Conservation (phyloP, 2,329 filamentous ascomycete species). For the Colletotrichum sidae region DNA sequence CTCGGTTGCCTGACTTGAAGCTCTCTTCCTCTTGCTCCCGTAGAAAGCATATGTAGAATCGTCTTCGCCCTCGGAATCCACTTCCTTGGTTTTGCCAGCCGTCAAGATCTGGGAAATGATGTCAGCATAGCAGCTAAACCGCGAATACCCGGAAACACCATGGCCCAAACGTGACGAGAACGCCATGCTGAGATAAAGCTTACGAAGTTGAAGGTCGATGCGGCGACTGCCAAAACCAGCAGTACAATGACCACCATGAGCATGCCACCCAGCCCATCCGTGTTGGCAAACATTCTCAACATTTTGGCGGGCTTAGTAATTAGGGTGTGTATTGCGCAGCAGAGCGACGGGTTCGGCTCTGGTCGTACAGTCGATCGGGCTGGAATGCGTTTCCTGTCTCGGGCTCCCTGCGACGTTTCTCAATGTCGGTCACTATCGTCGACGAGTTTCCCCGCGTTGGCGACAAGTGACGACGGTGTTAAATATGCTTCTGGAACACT, state of each 20-base stretch:
- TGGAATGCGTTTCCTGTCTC: not conserved
- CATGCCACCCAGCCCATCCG: constrained; percentile 22
- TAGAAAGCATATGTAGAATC: constrained; percentile 38
- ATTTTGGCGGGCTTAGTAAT: constrained; percentile 14
- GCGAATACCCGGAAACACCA: constrained; percentile 11
- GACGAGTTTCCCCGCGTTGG: not conserved
- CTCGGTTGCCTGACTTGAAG: constrained; percentile 30
- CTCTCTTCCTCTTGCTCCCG: constrained; percentile 30
- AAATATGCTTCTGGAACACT: constrained; percentile 11
- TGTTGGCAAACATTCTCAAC: constrained; percentile 35
- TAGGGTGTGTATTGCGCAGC: not conserved
- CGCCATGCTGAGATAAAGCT: constrained; percentile 1
- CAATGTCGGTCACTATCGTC: not conserved
- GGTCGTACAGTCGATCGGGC: not conserved
- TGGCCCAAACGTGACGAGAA: not conserved
- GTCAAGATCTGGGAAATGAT: constrained; percentile 28
- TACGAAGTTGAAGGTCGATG: constrained; percentile 37
- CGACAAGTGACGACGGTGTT: constrained; percentile 8
- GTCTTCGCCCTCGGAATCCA: constrained; percentile 31
- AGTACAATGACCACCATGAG: constrained; percentile 33
- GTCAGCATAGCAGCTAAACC: constrained; percentile 8
- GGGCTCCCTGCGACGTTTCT: constrained; percentile 8
- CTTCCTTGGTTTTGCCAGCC: constrained; percentile 27
- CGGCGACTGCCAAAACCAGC: constrained; percentile 31
- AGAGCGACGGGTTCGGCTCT: not conserved